Evolutionary conservation across 345 rosid genomes (phyloP), one percentile per base, ranked within the genome.

Genomic region (Anastatica hierochuntica): DNA sequence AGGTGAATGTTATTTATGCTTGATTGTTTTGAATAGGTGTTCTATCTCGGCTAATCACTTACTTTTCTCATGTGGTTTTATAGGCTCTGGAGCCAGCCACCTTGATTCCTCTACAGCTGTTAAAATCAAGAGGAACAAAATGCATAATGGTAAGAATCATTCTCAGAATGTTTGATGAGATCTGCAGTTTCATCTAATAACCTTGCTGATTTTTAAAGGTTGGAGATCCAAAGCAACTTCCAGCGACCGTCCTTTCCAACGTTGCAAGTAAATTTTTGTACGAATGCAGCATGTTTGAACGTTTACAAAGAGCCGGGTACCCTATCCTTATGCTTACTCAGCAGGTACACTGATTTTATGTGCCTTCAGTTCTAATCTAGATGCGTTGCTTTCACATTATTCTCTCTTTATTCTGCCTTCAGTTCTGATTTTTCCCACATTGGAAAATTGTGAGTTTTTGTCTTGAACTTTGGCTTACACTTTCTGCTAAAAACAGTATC

Each of bases 31-130:
- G 31, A 62, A 33, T 30, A 36, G 53, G 14, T 36, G 63, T 63
- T 33, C 57, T 26, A 41, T 24, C 21, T 44, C 63, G n/a, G n/a
- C n/a, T n/a, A n/a, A 43, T 63, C 27, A 43, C 30, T 37, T 62
- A 39, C n/a, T 44, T 51, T 37, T 27, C 15, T 63, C 12, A 24
- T 64, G 10, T 75, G 16, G 31, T 26, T 38, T 49, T 74, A 29
- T 75, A 90, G 98, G 98, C 98, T 51, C 74, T 90, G 62, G 98
- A 90, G 72, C 98, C 98, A n/a, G 96, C 98, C 58, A 81, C 94
- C 16, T 82, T 90, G 72, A 90, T 90, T 76, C 96, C 98, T 63
- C 81, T 90, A 54, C 98, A 82, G 58, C 85, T 90, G 70, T 66
- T 90, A 56, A 90, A 84, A 78, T 82, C 98, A 15, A 68, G 67